Percentiles rank a stretch among this genome's conserved stretches.
phyloP scores from a whole-genome alignment of 1,139 yeast genomes.

The Candida sp. region DNA sequence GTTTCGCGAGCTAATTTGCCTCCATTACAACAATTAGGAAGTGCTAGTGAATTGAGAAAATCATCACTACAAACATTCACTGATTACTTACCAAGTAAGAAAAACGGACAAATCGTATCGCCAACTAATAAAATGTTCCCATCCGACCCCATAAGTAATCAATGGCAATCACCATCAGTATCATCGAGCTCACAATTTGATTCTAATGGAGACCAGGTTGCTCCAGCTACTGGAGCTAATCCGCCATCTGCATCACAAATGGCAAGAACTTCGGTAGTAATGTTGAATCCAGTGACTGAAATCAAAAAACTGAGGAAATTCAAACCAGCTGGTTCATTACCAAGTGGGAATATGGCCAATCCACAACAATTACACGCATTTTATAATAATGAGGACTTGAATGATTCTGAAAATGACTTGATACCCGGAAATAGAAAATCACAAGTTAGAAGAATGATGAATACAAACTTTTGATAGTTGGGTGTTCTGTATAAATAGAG shows the following conservation, averaged over 20 bases:
- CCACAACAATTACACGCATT: not conserved
- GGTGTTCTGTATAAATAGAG: not conserved
- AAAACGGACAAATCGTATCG: constrained; percentile 20
- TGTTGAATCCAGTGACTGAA: constrained; percentile 69
- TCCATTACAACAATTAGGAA: constrained; percentile 45
- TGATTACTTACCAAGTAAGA: constrained; percentile 41
- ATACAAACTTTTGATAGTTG: constrained; percentile 25
- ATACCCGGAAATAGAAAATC: constrained; percentile 42
- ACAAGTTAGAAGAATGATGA: constrained; percentile 46
- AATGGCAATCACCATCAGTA: constrained; percentile 28
- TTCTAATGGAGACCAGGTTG: constrained; percentile 1
- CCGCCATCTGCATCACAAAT: constrained; percentile 43
- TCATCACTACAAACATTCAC: constrained; percentile 49
- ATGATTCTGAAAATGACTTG: constrained; percentile 26
- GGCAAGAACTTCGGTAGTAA: constrained; percentile 66
- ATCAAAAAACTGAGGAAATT: constrained; percentile 53
- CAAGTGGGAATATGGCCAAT: constrained; percentile 7
- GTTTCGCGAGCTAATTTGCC: constrained; percentile 21
- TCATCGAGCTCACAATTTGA: constrained; percentile 19
- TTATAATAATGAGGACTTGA: constrained; percentile 11
- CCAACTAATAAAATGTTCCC: constrained; percentile 37
- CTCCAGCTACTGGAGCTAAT: constrained; percentile 5
- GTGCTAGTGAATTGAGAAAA: constrained; percentile 47
- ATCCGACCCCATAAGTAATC: constrained; percentile 49
- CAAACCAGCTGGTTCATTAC: constrained; percentile 64